These are phyloP conservation scores for Diaporthe australafricana DNA, from an alignment of 2,329 filamentous ascomycete species.

Conservation along the genomic window DNA sequence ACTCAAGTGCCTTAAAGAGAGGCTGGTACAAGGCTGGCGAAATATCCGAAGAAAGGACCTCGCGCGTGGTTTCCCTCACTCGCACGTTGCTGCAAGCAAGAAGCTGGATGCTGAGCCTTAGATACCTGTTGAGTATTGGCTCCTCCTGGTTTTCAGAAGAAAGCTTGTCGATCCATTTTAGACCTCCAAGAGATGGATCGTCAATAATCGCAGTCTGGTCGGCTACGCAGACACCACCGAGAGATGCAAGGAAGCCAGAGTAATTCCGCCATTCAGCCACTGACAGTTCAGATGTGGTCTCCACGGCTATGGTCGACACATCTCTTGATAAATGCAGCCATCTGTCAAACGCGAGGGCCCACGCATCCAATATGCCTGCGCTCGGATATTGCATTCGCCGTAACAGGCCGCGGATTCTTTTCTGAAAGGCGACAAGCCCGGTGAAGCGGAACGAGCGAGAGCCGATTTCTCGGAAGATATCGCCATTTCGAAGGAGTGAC, in stretches of 20 bases:
- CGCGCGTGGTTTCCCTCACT: conserved; percentile 74
- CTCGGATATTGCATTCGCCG: conserved; percentile 72
- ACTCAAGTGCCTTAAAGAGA: conserved; percentile 73
- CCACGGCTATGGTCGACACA: conserved; percentile 64
- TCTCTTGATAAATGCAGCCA: conserved; percentile 75
- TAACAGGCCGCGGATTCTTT: conserved; percentile 70
- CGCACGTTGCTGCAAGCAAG: conserved; percentile 73
- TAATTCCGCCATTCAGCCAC: conserved; percentile 76
- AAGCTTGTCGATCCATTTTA: conserved; percentile 74
- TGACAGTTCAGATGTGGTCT: conserved; percentile 65
- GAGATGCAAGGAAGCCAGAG: conserved; percentile 75
- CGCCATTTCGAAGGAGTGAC: conserved; percentile 69
- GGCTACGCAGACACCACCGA: conserved; percentile 74
- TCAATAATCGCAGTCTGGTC: conserved; percentile 68
- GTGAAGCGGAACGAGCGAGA: conserved; percentile 75
- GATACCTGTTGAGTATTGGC: conserved; percentile 68
- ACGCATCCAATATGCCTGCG: conserved; percentile 74
- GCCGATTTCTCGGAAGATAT: conserved; percentile 71
- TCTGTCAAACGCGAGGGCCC: conserved; percentile 73
- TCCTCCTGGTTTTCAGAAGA: conserved; percentile 71
- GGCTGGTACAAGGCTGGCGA: conserved; percentile 71
- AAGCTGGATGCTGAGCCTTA: conserved; percentile 73
- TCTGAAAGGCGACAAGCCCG: conserved; percentile 77
- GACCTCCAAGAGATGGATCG: conserved; percentile 65
- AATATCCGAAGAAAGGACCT: conserved; percentile 74